Evolutionary conservation across 305 asterid genomes (phyloP).

Genomic region (Nicotiana rustica): DNA sequence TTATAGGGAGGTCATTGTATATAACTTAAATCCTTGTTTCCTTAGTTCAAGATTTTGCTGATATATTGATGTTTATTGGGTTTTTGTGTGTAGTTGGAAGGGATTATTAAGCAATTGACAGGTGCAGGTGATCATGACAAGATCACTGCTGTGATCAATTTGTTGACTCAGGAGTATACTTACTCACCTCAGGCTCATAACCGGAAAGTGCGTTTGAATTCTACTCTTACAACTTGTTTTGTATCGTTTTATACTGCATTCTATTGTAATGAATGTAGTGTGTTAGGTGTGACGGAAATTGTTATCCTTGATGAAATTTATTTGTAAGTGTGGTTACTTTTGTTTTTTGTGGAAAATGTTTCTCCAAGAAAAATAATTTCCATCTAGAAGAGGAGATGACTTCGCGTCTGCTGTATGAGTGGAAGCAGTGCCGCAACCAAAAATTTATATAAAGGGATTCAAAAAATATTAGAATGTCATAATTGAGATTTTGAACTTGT

Average conservation of each 20-base stretch:
- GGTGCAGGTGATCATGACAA: conserved; percentile 76
- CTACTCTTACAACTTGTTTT: neutral
- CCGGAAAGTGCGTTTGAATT: conserved; percentile 69
- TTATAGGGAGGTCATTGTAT: no score
- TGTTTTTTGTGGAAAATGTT: conserved; percentile 10
- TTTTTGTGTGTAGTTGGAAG: conserved; percentile 80
- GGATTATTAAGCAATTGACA: conserved; percentile 88
- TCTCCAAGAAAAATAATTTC: neutral
- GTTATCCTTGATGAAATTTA: neutral
- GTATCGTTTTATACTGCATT: no score
- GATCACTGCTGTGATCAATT: conserved; percentile 79
- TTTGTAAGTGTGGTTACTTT: neutral
- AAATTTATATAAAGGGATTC: no score
- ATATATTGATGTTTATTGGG: conserved; percentile 37
- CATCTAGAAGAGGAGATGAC: neutral
- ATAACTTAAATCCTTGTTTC: neutral
- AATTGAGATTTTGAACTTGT: no score
- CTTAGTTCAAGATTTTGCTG: conserved; percentile 44
- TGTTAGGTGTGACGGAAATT: neutral
- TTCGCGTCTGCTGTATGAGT: neutral
- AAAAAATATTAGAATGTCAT: no score
- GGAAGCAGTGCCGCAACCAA: no score
- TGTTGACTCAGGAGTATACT: conserved; percentile 78
- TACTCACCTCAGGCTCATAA: conserved; percentile 91
- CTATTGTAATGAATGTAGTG: no score